Base-by-base conservation (phyloP, 2,329 filamentous ascomycete genomes). In the Herpotrichia juniperi region DNA sequence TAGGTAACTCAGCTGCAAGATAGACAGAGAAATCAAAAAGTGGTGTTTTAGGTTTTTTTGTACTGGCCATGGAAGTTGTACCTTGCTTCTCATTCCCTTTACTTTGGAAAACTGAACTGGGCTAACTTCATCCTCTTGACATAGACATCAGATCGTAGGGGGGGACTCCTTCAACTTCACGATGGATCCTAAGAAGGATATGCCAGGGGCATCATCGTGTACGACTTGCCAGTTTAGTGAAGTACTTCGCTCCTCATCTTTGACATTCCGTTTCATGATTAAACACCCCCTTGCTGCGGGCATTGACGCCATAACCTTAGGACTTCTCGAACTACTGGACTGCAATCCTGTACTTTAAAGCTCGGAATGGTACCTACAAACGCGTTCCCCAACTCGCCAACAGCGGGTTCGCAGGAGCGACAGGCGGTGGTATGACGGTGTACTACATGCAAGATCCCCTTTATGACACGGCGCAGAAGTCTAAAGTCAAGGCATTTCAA, bases 291-390 rank as follows among this genome's bases (percentile, higher is more conserved):
- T 39, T 39, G 9, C 17, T 16, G 34, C 17, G 9, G 17, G 8
- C 8, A 8, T 71, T 71, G 48, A 58, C 48, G 16, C 8, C 9
- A 16, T 39, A 21, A 10, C 14, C 73, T 21, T 7, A 30, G 16
- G 46, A 46, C 24, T 51, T 51, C 30, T 70, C 66, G 19, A 67
- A 67, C 42, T 66, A 66, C 44, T 67, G 64, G 64, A 67, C 64
- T 5, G 67, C 67, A 0, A 52, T 59, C 2, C 28, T 69, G 9
- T 71, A 66, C 46, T 71, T 69, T 56, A 50, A 53, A 16, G 59
- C 64, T 5, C 51, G 56, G 3, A 71, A 71, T 54, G 67, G 67
- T 17, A 63, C 71, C 2, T 76, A 66, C 66, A 56, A 75, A 54
- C 42, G 47, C 42, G n/a, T 42, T 5, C 46, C 30, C 21, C 44